Percentiles rank a stretch among this genome's conserved stretches.
These are phyloP conservation scores for Cucumis cinereus DNA, from an alignment of 306 rosid genomes.

Conservation along the genomic window DNA sequence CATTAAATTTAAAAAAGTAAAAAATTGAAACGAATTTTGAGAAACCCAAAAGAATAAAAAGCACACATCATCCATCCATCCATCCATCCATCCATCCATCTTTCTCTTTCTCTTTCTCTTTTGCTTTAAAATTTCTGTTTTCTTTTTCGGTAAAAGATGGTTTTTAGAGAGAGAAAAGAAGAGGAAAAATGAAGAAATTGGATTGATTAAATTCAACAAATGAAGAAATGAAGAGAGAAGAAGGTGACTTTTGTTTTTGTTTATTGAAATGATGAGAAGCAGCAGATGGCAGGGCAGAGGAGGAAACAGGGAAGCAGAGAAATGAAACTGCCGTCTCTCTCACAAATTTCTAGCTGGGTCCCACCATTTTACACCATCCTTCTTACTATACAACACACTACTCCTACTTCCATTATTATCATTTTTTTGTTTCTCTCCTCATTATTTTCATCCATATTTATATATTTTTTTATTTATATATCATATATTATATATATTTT, in stretches of 20 bases:
- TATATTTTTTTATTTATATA: no score
- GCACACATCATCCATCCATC: neutral
- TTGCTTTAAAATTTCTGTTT: neutral
- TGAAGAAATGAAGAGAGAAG: neutral
- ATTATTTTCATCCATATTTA: no score
- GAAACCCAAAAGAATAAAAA: slow-evolving; percentile 7
- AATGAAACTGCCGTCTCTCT: slow-evolving; percentile 18
- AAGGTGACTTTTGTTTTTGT: neutral
- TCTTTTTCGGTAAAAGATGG: neutral
- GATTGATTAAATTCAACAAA: neutral
- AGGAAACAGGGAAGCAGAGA: slow-evolving; percentile 2
- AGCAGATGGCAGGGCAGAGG: neutral
- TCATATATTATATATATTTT: no score
- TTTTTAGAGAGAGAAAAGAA: neutral
- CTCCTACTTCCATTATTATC: no score
- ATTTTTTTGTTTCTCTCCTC: no score
- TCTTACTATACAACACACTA: no score
- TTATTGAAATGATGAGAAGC: neutral
- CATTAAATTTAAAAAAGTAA: slow-evolving; percentile 28
- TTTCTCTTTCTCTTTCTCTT: neutral
- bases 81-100: neutral
- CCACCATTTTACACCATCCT: neutral
- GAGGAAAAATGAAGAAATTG: neutral
- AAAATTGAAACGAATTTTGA: slow-evolving; percentile 7
- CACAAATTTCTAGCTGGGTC: slow-evolving; percentile 12